Evolutionary conservation across 2,329 filamentous ascomycete species (phyloP), one percentile per base, ranked within the genome.

Genomic region (Gliomastix tumulicola): DNA sequence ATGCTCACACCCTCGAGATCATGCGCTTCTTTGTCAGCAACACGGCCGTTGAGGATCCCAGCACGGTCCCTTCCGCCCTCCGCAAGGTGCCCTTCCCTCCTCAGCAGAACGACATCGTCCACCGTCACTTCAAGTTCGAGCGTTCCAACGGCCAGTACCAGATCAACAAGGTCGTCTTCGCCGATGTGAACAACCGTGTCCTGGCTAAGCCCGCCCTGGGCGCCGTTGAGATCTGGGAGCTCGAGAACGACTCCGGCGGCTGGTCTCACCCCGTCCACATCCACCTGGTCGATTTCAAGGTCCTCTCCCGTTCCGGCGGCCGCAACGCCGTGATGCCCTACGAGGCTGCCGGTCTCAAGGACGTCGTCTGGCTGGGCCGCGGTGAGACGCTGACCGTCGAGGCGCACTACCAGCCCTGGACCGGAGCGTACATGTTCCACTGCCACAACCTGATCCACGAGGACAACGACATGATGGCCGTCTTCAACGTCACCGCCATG

Each of bases 251-350:
- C 19, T 61, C 60, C 12, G 71, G 67, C 13, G 66, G 63, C 19
- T 71, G 69, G 51, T 63, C 65, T 3, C 74, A 78, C 44, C 74
- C 72, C 2, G 56, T 70, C 21, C 75, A 79, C 50, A 66, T 79
- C 33, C 76, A 79, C 47, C 60, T 79, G 2, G 66, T 80, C 33
- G 74, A 78, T 46, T 72, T 79, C 52, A 65, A 69, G 38, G 59
- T 79, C 23, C 45, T 76, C 17, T 60, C 56, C 7, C 68, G 74
- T 15, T 63, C 49, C 0, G 67, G 68, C 5, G 64, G 63, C 9
- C 57, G 63, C 4, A 49, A 46, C 11, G 38, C 38, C 9, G 64
- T 77, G 5, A 46, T 62, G 41, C 62, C 69, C 0, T 79, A 79
- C 44, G 75, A 79, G 53, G 55, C 59, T 3, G 65, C 61, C 1